phyloP scores from a whole-genome alignment of 148 eudicot species.

The Cornus kousa region DNA sequence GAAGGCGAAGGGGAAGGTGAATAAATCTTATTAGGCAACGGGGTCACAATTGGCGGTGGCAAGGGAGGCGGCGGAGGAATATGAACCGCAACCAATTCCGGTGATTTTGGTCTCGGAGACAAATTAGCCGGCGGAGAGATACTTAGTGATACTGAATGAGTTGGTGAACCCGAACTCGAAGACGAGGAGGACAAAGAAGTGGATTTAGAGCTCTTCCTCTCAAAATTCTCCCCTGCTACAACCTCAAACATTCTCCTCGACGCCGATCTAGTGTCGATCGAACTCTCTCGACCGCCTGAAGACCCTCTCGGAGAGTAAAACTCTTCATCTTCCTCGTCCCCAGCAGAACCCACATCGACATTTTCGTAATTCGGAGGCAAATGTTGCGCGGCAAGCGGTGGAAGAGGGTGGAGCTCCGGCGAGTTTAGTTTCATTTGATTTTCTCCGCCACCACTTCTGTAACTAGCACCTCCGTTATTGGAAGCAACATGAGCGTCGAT shows the following conservation, averaged over 20 bases:
- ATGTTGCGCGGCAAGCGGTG: constrained; percentile 50
- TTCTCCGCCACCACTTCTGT: background rate
- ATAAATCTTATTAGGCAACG: constrained; percentile 15
- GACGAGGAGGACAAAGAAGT: constrained; percentile 52
- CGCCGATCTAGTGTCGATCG: constrained; percentile 46
- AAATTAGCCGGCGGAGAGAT: constrained; percentile 68
- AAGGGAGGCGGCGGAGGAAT: constrained; percentile 30
- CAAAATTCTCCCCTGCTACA: constrained; percentile 34
- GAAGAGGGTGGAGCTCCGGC: constrained; percentile 91
- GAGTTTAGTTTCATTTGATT: constrained; percentile 55
- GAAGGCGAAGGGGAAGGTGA: constrained; percentile 27
- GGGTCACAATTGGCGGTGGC: background rate
- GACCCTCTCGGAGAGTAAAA: constrained; percentile 94
- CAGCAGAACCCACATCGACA: constrained; percentile 19
- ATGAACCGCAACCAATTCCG: constrained; percentile 53
- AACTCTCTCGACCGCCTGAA: constrained; percentile 59
- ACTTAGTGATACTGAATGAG: constrained; percentile 60
- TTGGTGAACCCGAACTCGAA: constrained; percentile 64
- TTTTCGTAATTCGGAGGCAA: constrained; percentile 11
- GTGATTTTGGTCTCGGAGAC: constrained; percentile 69
- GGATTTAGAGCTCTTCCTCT: constrained; percentile 21
- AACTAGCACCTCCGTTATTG: background rate
- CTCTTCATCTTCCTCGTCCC: constrained; percentile 62
- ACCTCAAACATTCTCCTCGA: constrained; percentile 52
- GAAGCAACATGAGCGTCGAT: constrained; percentile 10